These are phyloP conservation scores for Phialophora chinensis DNA, from an alignment of 2,329 filamentous ascomycete species.

Conservation along the genomic window DNA sequence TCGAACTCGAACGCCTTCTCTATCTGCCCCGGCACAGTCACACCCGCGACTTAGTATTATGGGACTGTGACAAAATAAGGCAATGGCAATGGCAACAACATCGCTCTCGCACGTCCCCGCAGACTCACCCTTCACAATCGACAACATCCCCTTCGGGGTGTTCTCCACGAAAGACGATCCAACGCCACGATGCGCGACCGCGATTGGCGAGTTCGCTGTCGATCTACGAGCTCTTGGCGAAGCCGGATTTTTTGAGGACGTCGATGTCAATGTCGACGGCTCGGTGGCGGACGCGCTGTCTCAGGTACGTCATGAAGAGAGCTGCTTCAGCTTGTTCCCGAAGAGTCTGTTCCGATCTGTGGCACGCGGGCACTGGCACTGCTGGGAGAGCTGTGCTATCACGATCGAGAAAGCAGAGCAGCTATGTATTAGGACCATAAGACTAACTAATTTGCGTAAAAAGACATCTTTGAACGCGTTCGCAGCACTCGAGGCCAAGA, in stretches of 20 bases:
- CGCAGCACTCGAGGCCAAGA: conserved; percentile 51
- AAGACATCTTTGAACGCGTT: conserved; percentile 57
- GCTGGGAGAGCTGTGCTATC: too few species aligned
- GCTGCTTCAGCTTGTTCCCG: too few species aligned
- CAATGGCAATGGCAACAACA: neutral
- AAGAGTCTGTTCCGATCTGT: too few species aligned
- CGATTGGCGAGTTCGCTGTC: conserved; percentile 58
- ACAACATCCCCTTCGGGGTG: conserved; percentile 62
- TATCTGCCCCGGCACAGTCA: too few species aligned
- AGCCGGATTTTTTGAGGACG: conserved; percentile 40
- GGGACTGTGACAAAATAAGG: neutral
- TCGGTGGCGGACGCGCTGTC: conserved; percentile 42
- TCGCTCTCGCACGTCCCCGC: neutral
- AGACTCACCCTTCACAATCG: conserved; percentile 52
- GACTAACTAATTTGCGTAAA: conserved; percentile 3
- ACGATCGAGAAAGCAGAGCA: neutral
- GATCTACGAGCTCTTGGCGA: conserved; percentile 57
- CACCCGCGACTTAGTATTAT: neutral
- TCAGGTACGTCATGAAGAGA: conserved; percentile 21
- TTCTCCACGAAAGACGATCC: conserved; percentile 51
- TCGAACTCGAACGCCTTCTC: neutral
- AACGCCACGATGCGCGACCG: conserved; percentile 56
- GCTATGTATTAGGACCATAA: too few species aligned
- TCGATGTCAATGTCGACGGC: neutral
- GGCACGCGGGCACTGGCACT: too few species aligned